Conservation (phyloP, 2,329 filamentous ascomycete genomes). For the Arachnomyces sp. region DNA sequence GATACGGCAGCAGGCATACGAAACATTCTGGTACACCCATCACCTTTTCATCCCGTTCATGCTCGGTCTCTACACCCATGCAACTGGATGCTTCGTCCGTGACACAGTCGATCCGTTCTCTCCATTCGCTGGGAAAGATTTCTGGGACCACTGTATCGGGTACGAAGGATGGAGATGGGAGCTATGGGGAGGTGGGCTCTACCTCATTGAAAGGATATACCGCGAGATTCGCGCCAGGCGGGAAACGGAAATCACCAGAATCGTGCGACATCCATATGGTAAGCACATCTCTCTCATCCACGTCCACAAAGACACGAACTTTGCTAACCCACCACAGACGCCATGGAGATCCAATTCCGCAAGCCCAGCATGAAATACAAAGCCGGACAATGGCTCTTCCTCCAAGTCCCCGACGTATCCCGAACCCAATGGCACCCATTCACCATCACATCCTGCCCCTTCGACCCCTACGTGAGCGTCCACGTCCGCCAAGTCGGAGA, state of each 20-base stretch:
- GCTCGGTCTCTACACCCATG: constrained; percentile 89
- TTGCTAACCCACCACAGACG: constrained; percentile 47
- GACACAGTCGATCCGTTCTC: constrained; percentile 65
- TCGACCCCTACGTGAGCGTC: constrained; percentile 87
- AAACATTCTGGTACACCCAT: constrained; percentile 99
- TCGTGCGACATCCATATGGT: constrained; percentile 93
- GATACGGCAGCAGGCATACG: constrained; percentile 93
- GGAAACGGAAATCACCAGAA: constrained; percentile 81
- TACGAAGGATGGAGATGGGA: constrained; percentile 98
- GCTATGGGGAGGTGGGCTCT: constrained; percentile 73
- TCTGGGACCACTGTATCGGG: constrained; percentile 89
- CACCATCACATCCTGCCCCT: constrained; percentile 96
- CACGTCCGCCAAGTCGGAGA: constrained; percentile 96
- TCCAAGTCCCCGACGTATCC: constrained; percentile 84
- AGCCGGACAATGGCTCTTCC: constrained; percentile 94
- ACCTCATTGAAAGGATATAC: constrained; percentile 80
- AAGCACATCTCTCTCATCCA: constrained; percentile 30
- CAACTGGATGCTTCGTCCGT: constrained; percentile 91
- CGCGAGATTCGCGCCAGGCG: constrained; percentile 80
- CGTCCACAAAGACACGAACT: not conserved
- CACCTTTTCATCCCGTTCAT: constrained; percentile 97
- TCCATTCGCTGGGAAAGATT: constrained; percentile 71
- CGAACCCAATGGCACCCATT: constrained; percentile 96
- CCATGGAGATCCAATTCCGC: constrained; percentile 92
- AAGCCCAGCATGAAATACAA: constrained; percentile 98